A percentile compares a stretch with the other conserved stretches of the same genome.
Evolutionary conservation across 148 eudicot genomes (phyloP).

Genomic region (Mesembryanthemum crystallinum): DNA sequence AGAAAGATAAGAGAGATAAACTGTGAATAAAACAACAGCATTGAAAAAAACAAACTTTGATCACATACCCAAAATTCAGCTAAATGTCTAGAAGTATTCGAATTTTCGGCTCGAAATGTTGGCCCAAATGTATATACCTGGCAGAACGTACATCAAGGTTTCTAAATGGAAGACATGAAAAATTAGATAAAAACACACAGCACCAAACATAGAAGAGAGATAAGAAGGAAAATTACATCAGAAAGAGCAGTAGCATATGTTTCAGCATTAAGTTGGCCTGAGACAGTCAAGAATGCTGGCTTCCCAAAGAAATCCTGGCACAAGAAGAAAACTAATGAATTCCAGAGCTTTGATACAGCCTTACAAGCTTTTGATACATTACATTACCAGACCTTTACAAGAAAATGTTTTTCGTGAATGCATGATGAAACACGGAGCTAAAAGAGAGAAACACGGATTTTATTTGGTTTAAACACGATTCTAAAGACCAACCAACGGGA

Average conservation of each 20-base stretch:
- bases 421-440: not conserved
- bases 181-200: not conserved
- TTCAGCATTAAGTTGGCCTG: conserved; percentile 99
- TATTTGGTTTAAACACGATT: not conserved
- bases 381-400: not conserved
- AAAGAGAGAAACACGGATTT: not conserved
- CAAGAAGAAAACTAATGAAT: not conserved
- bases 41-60: not conserved
- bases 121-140: conserved; percentile 99
- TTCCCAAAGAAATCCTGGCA: conserved; percentile 96
- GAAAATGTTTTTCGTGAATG: not conserved
- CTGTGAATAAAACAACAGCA: not conserved
- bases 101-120: conserved; percentile 97
- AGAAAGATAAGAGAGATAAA: conserved; percentile 20
- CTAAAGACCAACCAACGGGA: not conserved
- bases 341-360: not conserved
- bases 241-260: conserved; percentile 99
- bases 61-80: conserved; percentile 92
- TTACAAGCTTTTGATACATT: not conserved
- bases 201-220: conserved; percentile 12
- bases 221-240: conserved; percentile 52
- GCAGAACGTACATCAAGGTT: conserved; percentile 18
- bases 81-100: conserved; percentile 94
- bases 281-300: conserved; percentile 94
- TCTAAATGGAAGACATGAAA: conserved; percentile 1